Evolutionary conservation across 495 filamentous ascomycete species (phyloP).

Genomic region (Astrothelium subdiscretum): DNA sequence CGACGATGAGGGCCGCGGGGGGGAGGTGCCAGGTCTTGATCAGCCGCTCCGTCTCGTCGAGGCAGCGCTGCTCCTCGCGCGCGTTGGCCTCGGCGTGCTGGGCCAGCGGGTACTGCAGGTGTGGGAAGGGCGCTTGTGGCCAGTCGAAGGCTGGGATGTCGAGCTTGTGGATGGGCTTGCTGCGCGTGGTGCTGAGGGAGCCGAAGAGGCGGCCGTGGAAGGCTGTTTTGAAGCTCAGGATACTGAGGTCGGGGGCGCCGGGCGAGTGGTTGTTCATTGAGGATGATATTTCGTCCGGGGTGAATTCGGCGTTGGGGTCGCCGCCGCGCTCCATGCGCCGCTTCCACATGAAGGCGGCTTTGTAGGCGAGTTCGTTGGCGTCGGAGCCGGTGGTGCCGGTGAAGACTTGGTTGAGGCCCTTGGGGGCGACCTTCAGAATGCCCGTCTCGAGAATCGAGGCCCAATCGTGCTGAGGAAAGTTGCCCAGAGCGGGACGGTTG

Average conservation of each 20-base stretch:
- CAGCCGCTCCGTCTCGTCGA: conserved; percentile 78
- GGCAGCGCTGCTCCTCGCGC: conserved; percentile 69
- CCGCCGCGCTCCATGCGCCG: conserved; percentile 83
- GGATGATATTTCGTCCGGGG: conserved; percentile 61
- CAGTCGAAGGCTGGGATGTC: conserved; percentile 98
- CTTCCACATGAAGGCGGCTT: conserved; percentile 97
- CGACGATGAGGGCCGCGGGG: conserved; percentile 80
- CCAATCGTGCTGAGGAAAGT: conserved; percentile 92
- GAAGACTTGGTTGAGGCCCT: conserved; percentile 90
- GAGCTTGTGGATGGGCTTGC: conserved; percentile 95
- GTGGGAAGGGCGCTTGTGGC: conserved; percentile 90
- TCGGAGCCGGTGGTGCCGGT: conserved; percentile 92
- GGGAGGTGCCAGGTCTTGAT: conserved; percentile 76
- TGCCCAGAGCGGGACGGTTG: conserved; percentile 91
- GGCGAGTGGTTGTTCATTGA: conserved; percentile 80
- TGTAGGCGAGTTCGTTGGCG: conserved; percentile 98
- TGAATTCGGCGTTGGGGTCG: conserved; percentile 60
- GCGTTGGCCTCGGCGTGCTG: conserved; percentile 73
- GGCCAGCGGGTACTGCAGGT: conserved; percentile 82
- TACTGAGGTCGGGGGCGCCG: conserved; percentile 73
- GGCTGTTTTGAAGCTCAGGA: conserved; percentile 82
- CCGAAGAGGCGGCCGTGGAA: conserved; percentile 97
- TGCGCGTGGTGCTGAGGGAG: conserved; percentile 81
- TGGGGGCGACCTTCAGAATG: conserved; percentile 78
- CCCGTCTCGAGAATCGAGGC: conserved; percentile 73